Conservation (phyloP, 2,329 filamentous ascomycete genomes). For the Clathrospora elynae region DNA sequence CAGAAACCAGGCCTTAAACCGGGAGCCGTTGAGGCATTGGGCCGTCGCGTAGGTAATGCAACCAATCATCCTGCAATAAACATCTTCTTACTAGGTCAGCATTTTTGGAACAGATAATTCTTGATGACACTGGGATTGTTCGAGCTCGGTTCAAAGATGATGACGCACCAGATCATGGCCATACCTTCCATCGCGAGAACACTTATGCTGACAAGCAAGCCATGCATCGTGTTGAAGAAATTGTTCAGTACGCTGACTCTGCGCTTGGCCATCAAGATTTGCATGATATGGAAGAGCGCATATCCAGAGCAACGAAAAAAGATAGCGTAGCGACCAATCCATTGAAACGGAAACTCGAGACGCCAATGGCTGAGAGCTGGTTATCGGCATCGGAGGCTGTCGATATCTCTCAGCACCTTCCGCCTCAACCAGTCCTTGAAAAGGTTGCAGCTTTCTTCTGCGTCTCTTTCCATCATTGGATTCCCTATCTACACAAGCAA, state of each 20-base stretch:
- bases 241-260: neutral
- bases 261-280: neutral
- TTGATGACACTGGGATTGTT: slow-evolving; percentile 36
- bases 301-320: neutral
- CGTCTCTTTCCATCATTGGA: slow-evolving; percentile 44
- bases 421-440: slow-evolving; percentile 31
- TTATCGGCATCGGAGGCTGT: slow-evolving; percentile 27
- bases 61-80: neutral
- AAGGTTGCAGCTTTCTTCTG: slow-evolving; percentile 41
- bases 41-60: slow-evolving; percentile 39
- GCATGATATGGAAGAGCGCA: neutral
- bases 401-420: slow-evolving; percentile 35
- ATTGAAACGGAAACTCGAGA: slow-evolving; percentile 33
- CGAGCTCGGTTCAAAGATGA: slow-evolving; percentile 27
- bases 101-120: slow-evolving; percentile 38
- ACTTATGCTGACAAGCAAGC: slow-evolving; percentile 1
- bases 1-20: slow-evolving; percentile 44
- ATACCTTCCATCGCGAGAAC: neutral
- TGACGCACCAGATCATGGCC: neutral
- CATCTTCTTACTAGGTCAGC: slow-evolving; percentile 27
- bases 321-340: slow-evolving; percentile 12
- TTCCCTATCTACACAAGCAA: slow-evolving; percentile 41
- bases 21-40: slow-evolving; percentile 42
- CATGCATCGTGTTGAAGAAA: slow-evolving; percentile 7
- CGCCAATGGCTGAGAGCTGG: slow-evolving; percentile 20